Base-by-base conservation (phyloP, 805 yeast genomes). In the Starmerella ratchasimensis region DNA sequence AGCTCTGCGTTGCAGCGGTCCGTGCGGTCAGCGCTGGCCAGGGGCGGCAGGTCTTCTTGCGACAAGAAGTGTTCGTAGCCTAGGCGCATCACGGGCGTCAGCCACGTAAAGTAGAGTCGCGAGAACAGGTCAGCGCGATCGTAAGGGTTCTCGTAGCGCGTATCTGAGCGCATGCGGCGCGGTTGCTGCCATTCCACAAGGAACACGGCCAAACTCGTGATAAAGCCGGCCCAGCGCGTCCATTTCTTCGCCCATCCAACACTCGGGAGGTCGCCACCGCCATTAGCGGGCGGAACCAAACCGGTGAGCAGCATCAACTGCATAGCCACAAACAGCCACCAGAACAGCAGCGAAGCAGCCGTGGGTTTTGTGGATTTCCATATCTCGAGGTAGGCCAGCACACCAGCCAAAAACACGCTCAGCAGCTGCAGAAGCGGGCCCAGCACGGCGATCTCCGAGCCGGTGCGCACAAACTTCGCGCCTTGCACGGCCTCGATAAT, bases 91-190 rank as follows among this genome's bases (percentile, higher is more conserved):
- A 90, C 62, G 1, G 70, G 74, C 16, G 83, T 74, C 93, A 90
- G 82, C 97, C 98, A 90, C 20, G 75, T 62, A 56, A 90, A 88
- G 0, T 93, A 76, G 36, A 88, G 62, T 36, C 71, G 64, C 2
- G 93, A 77, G 45, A 88, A 72, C 13, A 84, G 61, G 54, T 86
- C 76, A 10, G 83, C 80, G 38, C 55, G 56, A 28, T 72, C 76
- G 29, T 63, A 59, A 1, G 76, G 79, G 31, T 55, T 53, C 30
- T 45, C 47, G 34, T 31, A 40, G 35, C 55, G 54, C 29, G 41
- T 39, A 44, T 63, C 59, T 42, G 48, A 49, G 8, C 61, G 51
- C 34, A 64, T 43, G 16, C 67, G 62, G 10, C 59, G 52, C 32
- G 56, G 54, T 30, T 73, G 82, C 28, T 72, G 44, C 44, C 44